A percentile compares a stretch with the other conserved stretches of the same genome.
These are phyloP conservation scores for Bassia scoparia DNA, from an alignment of 148 eudicot genomes.

Conservation along the genomic window DNA sequence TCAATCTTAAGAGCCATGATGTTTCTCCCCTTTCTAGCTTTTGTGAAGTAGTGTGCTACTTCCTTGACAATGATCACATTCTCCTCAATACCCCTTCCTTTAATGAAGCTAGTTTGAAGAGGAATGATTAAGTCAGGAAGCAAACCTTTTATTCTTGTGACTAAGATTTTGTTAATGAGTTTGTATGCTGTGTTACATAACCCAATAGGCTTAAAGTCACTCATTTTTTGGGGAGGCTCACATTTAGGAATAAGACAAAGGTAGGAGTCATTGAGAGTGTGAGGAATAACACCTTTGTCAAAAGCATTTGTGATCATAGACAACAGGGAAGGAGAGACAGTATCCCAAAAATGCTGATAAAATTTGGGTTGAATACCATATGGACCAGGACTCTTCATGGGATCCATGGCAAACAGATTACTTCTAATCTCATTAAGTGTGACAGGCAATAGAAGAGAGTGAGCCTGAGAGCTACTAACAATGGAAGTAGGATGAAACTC, in stretches of 20 bases:
- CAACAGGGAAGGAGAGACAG: not conserved
- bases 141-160: not conserved
- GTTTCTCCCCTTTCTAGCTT: not conserved
- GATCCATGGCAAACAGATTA: no score
- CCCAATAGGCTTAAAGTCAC: not conserved
- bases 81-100: not conserved
- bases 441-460: no score
- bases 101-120: not conserved
- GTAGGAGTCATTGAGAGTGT: not conserved
- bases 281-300: not conserved
- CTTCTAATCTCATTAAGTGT: no score
- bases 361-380: no score
- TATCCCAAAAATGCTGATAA: not conserved
- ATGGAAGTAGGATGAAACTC: no score
- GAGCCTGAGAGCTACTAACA: no score
- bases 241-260: not conserved
- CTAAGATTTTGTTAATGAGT: not conserved
- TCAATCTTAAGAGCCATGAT: not conserved
- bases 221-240: accelerated
- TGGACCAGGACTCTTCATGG: no score
- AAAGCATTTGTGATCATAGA: not conserved
- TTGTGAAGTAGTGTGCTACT: not conserved
- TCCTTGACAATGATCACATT: not conserved
- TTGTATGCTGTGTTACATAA: not conserved
- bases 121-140: not conserved